These are phyloP conservation scores for Closterium sp. DNA, from an alignment of 139 green algal species.

Conservation along the genomic window DNA sequence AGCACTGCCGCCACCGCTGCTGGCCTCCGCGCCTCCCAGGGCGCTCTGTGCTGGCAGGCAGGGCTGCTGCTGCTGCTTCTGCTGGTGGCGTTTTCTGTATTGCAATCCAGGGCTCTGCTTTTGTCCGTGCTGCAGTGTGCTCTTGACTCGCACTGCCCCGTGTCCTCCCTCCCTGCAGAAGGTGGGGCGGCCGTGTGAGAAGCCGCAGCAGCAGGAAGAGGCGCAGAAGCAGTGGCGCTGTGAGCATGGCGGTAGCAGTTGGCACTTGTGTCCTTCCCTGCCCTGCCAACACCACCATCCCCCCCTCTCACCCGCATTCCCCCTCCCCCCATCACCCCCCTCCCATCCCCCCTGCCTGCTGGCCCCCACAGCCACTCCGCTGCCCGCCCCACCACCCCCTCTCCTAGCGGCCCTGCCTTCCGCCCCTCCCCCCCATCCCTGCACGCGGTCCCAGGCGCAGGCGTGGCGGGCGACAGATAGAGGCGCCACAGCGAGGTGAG, in stretches of 20 bases:
- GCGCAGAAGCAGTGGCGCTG: not conserved
- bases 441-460: not conserved
- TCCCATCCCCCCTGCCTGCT: not conserved
- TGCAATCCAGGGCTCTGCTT: too few relatives aligned
- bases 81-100: not conserved
- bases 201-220: too few relatives aligned
- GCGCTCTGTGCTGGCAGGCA: not conserved
- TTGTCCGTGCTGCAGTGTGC: not conserved
- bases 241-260: too few relatives aligned
- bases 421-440: not conserved
- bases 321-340: too few relatives aligned
- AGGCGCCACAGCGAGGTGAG: not conserved
- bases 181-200: too few relatives aligned
- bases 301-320: too few relatives aligned
- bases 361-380: not conserved
- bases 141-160: too few relatives aligned
- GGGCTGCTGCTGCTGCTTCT: not conserved
- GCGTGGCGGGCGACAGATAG: not conserved
- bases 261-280: too few relatives aligned
- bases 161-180: too few relatives aligned
- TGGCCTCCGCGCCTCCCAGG: not conserved
- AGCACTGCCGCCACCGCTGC: not conserved
- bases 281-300: too few relatives aligned
- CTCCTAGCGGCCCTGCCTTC: too few relatives aligned
- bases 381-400: not conserved